A percentile compares a stretch with the other conserved stretches of the same genome.
Conservation (phyloP, 2,329 filamentous ascomycete species). For the Bipolaris bicolor region DNA sequence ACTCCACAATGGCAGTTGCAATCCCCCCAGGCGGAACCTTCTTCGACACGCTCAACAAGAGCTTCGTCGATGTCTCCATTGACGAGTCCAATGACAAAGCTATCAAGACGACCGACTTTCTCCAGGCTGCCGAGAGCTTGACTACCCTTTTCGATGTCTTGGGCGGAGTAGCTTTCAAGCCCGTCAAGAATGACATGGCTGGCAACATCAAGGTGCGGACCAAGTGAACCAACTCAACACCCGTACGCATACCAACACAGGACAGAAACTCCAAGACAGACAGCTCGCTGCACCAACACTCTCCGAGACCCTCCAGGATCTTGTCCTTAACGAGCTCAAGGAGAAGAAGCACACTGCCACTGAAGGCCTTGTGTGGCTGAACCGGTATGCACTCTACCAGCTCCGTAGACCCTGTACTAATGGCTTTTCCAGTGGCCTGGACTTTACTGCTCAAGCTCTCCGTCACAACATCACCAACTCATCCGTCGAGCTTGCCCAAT, state of each 20-base stretch:
- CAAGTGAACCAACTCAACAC: neutral
- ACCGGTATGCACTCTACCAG: constrained; percentile 64
- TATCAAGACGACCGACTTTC: constrained; percentile 83
- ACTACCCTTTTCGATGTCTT: constrained; percentile 79
- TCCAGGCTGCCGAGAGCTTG: constrained; percentile 87
- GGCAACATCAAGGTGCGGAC: constrained; percentile 82
- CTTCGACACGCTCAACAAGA: constrained; percentile 82
- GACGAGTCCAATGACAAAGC: constrained; percentile 75
- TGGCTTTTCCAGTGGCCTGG: constrained; percentile 70
- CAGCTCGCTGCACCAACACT: constrained; percentile 78
- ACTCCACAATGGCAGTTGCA: constrained; percentile 36
- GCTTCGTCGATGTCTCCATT: constrained; percentile 82
- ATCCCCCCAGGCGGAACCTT: constrained; percentile 72
- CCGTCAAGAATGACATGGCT: constrained; percentile 88
- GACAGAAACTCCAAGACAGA: constrained; percentile 85
- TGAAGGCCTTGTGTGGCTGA: constrained; percentile 89
- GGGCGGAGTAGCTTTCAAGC: constrained; percentile 76
- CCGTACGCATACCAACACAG: neutral
- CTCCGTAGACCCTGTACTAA: constrained; percentile 4
- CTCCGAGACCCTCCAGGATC: constrained; percentile 83
- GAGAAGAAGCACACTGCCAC: constrained; percentile 86
- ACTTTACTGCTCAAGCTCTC: constrained; percentile 89
- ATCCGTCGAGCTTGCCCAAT: constrained; percentile 77
- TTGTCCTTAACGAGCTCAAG: constrained; percentile 86
- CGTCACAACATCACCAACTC: constrained; percentile 74